phyloP scores from a whole-genome alignment of 2,329 filamentous ascomycete species.

The Shiraia sp. region DNA sequence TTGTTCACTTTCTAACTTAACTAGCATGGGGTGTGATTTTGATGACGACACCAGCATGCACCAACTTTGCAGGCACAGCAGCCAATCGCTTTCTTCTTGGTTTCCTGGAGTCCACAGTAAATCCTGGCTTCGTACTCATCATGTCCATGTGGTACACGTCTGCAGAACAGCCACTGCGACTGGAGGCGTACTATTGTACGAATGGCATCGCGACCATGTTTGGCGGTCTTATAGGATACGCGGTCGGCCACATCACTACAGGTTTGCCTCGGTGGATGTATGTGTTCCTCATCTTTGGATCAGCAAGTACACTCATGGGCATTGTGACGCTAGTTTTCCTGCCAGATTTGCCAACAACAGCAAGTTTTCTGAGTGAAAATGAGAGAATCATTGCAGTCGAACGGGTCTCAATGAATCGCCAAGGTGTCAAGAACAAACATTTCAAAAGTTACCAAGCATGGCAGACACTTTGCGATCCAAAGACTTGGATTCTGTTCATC shows the following conservation, averaged over 20 bases:
- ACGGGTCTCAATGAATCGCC: constrained; percentile 51
- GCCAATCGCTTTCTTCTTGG: constrained; percentile 55
- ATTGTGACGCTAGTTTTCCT: constrained; percentile 56
- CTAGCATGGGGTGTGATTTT: constrained; percentile 47
- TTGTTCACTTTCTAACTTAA: background rate
- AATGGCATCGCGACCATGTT: constrained; percentile 60
- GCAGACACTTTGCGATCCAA: constrained; percentile 52
- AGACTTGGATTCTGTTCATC: constrained; percentile 40
- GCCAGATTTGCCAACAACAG: constrained; percentile 50
- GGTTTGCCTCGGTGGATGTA: constrained; percentile 53
- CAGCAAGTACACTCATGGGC: constrained; percentile 36
- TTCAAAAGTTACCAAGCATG: constrained; percentile 51
- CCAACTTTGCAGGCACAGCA: constrained; percentile 46
- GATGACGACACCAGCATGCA: constrained; percentile 48
- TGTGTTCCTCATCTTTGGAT: constrained; percentile 61
- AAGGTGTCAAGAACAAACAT: constrained; percentile 55
- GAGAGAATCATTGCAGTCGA: constrained; percentile 40
- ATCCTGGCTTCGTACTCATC: constrained; percentile 65
- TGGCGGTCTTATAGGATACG: constrained; percentile 61
- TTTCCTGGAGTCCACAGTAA: constrained; percentile 51
- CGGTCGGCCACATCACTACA: constrained; percentile 56
- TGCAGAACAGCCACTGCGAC: constrained; percentile 63
- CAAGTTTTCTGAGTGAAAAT: constrained; percentile 18
- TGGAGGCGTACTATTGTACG: constrained; percentile 47
- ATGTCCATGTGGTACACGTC: constrained; percentile 69